Conservation (phyloP, 306 rosid species). For the Calophaca sinica region DNA sequence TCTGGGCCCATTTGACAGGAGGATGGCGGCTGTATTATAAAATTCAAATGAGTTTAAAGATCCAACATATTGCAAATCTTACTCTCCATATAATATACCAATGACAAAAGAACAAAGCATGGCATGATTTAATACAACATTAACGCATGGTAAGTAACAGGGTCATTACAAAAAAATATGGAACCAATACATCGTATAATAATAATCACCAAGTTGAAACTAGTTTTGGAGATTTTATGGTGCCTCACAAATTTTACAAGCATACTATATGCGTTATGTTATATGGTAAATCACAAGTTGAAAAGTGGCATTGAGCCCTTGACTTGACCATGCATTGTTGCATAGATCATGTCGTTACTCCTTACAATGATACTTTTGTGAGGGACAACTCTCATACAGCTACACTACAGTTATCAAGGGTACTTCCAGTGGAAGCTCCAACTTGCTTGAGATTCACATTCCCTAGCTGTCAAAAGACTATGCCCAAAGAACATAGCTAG, state of each 20-base stretch:
- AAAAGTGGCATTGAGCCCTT: neutral
- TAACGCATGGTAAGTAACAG: neutral
- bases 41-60: slow-evolving; percentile 28
- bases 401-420: too few species aligned
- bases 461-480: too few species aligned
- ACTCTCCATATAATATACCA: neutral
- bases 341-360: too few species aligned
- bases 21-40: slow-evolving; percentile 72
- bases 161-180: neutral
- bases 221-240: neutral
- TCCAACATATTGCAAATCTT: neutral
- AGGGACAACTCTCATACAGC: too few species aligned
- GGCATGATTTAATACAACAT: slow-evolving; percentile 5
- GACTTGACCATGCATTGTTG: neutral
- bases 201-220: neutral
- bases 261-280: neutral
- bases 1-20: slow-evolving; percentile 79
- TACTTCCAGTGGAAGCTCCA: too few species aligned
- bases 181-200: too few species aligned
- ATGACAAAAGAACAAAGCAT: slow-evolving; percentile 10
- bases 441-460: too few species aligned
- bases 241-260: neutral
- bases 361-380: too few species aligned
- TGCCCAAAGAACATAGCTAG: too few species aligned
- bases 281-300: neutral